Conservation (phyloP, 2,329 filamentous ascomycete species). For the Xylariomycetidae sp. region DNA sequence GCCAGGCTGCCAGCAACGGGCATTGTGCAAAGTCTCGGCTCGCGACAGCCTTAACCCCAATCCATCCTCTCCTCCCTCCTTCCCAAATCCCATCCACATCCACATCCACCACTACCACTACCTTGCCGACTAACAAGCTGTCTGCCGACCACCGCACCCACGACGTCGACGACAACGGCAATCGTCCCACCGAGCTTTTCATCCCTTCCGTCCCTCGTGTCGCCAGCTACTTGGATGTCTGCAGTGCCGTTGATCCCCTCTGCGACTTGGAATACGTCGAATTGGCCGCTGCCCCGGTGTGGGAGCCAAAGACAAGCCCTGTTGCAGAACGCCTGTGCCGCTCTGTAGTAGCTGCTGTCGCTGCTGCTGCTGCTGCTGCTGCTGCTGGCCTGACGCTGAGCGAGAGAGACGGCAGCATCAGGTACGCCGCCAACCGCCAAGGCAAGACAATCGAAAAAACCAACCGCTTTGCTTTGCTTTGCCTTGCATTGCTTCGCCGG, state of each 20-base stretch:
- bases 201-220: slow-evolving; percentile 11
- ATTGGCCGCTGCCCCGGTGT: slow-evolving; percentile 12
- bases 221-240: slow-evolving; percentile 18
- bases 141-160: not conserved
- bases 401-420: too few species aligned
- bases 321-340: slow-evolving; percentile 1
- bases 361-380: not conserved
- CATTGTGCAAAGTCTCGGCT: slow-evolving; percentile 1
- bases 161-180: not conserved
- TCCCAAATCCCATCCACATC: not conserved
- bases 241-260: slow-evolving; percentile 15
- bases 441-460: too few species aligned
- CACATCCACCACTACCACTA: not conserved
- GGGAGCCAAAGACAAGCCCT: slow-evolving; percentile 13
- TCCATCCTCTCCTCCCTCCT: not conserved
- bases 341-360: not conserved
- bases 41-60: not conserved
- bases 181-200: not conserved
- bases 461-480: too few species aligned
- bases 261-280: slow-evolving; percentile 20
- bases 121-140: not conserved
- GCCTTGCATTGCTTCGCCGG: too few species aligned
- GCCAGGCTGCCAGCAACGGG: not conserved
- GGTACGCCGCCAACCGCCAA: too few species aligned
- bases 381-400: slow-evolving; percentile 1